phyloP scores from a whole-genome alignment of 805 yeast species.

The Diddensiella santjacobensis region DNA sequence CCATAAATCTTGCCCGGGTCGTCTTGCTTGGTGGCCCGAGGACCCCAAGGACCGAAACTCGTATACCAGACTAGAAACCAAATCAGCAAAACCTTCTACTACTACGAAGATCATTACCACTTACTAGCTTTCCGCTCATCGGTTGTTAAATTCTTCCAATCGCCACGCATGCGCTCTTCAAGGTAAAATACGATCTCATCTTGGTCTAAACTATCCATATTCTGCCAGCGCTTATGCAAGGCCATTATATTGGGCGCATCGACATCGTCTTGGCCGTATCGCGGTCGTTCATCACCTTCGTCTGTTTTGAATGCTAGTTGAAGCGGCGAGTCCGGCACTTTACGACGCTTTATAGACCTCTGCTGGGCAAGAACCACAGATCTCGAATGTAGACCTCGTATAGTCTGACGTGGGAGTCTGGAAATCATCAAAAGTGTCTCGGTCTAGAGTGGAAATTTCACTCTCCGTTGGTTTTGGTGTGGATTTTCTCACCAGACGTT shows the following conservation, averaged over 20 bases:
- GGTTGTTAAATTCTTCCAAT: slow-evolving; percentile 31
- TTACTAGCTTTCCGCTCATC: slow-evolving; percentile 34
- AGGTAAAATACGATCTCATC: slow-evolving; percentile 36
- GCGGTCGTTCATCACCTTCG: slow-evolving; percentile 22
- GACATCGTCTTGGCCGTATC: slow-evolving; percentile 25
- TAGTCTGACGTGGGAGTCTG: not conserved
- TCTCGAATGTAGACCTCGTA: not conserved
- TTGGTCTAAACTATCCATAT: slow-evolving; percentile 35
- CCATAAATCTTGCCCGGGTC: slow-evolving; percentile 26
- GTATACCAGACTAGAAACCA: slow-evolving; percentile 25
- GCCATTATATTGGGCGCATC: slow-evolving; percentile 28
- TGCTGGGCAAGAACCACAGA: not conserved
- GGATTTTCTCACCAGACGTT: no score
- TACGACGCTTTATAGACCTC: not conserved
- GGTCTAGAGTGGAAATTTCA: not conserved
- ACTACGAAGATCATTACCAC: slow-evolving; percentile 5
- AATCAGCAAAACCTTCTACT: not conserved
- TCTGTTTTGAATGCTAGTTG: slow-evolving; percentile 20
- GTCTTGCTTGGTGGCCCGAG: slow-evolving; percentile 24
- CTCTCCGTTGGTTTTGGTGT: no score
- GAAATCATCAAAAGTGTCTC: slow-evolving; percentile 1
- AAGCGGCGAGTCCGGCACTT: slow-evolving; percentile 7
- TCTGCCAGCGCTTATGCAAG: slow-evolving; percentile 32
- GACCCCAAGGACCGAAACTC: slow-evolving; percentile 37
- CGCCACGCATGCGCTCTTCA: slow-evolving; percentile 35